A percentile compares a stretch with the other conserved stretches of the same genome.
Conservation (phyloP, 305 asterid genomes). For the Galium porrigens region DNA sequence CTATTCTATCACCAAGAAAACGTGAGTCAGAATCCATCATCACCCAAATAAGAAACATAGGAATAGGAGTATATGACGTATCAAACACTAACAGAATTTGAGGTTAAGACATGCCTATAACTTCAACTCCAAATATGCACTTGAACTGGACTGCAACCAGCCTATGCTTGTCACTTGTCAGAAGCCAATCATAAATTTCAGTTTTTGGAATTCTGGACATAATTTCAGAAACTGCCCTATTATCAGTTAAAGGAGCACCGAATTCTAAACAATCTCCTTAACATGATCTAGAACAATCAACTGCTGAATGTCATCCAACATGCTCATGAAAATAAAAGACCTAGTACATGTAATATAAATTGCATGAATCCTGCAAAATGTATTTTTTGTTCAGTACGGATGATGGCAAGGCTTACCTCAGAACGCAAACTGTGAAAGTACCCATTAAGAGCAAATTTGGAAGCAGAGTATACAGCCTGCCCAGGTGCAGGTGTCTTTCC, state of each 20-base stretch:
- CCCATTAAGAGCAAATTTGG: constrained; percentile 80
- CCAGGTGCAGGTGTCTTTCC: constrained; percentile 92
- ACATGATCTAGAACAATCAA: too few relatives aligned
- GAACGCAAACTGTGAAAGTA: constrained; percentile 85
- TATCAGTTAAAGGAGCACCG: too few relatives aligned
- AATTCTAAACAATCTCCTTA: background rate
- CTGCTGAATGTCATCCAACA: too few relatives aligned
- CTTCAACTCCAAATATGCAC: background rate
- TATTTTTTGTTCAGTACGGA: background rate
- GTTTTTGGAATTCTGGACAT: background rate
- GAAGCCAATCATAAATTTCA: background rate
- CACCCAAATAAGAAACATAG: constrained; percentile 1
- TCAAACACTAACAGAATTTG: background rate
- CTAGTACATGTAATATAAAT: background rate
- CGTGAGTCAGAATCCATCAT: background rate
- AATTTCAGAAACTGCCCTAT: constrained; percentile 35
- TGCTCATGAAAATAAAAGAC: background rate
- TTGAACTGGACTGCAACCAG: background rate
- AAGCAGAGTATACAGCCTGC: constrained; percentile 81
- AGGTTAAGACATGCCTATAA: background rate
- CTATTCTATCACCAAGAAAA: constrained; percentile 2
- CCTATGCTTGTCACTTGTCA: background rate
- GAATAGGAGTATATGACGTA: background rate
- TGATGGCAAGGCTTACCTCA: constrained; percentile 40
- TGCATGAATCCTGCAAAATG: background rate